Conservation (phyloP, 1,284 basidiomycete species). For the Mixia osmundae region DNA sequence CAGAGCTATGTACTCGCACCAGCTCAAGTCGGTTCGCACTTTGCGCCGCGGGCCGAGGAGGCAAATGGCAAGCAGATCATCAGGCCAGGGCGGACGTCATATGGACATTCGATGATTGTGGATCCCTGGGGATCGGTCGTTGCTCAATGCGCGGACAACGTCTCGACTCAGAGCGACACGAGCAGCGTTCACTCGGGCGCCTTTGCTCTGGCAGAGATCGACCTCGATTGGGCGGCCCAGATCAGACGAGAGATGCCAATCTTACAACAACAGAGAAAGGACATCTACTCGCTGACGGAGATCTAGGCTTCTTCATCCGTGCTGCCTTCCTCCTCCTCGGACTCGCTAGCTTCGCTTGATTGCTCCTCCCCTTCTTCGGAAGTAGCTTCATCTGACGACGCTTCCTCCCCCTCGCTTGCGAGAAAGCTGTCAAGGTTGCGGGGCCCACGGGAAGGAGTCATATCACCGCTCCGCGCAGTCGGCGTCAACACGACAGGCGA, state of each 20-base stretch:
- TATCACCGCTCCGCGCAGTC: not conserved
- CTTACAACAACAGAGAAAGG: too few relatives aligned
- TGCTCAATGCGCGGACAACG: too few relatives aligned
- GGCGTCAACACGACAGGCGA: conserved; percentile 1
- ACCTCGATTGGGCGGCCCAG: too few relatives aligned
- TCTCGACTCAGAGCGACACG: too few relatives aligned
- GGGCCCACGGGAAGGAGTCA: not conserved
- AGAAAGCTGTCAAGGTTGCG: not conserved
- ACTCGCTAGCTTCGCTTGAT: not conserved
- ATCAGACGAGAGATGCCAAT: too few relatives aligned
- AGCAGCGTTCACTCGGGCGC: too few relatives aligned
- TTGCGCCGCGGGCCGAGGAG: not conserved
- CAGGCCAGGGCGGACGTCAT: too few relatives aligned
- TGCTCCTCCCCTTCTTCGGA: not conserved
- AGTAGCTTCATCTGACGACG: not conserved
- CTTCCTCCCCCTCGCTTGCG: not conserved
- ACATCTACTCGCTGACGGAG: too few relatives aligned
- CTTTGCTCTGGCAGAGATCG: too few relatives aligned
- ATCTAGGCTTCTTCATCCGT: too few relatives aligned
- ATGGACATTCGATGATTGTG: too few relatives aligned
- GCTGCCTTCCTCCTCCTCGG: conserved; percentile 1
- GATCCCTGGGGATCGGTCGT: too few relatives aligned
- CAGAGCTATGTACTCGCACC: conserved; percentile 23
- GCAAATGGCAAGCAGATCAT: not conserved
- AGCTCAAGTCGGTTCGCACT: conserved; percentile 21